Evolutionary conservation across 1,139 yeast genomes (phyloP).

Genomic region (Kurtzmaniella quercitrusa): DNA sequence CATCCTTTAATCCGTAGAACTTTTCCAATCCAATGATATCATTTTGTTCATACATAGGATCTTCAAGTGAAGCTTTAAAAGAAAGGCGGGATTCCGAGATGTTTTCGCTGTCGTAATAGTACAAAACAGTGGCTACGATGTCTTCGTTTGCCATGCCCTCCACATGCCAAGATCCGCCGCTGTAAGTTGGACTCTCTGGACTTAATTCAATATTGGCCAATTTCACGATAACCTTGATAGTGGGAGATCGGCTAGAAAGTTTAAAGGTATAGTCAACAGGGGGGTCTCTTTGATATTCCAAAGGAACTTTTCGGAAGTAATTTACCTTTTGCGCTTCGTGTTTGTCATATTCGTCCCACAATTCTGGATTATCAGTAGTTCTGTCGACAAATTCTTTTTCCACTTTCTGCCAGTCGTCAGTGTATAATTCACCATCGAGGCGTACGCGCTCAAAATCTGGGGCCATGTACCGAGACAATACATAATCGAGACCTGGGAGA

Average conservation of each 20-base stretch:
- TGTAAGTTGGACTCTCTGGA: conserved; percentile 36
- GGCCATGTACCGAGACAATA: conserved; percentile 22
- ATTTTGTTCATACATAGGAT: conserved; percentile 34
- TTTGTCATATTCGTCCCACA: conserved; percentile 11
- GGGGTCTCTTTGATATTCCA: conserved; percentile 16
- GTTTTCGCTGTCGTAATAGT: conserved; percentile 41
- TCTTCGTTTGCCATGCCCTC: conserved; percentile 43
- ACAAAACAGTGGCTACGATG: conserved; percentile 39
- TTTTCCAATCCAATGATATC: conserved; percentile 23
- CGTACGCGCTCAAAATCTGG: conserved; percentile 15
- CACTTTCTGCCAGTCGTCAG: conserved; percentile 12
- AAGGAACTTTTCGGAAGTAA: conserved; percentile 14
- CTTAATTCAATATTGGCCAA: conserved; percentile 41
- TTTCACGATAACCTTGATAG: conserved; percentile 37
- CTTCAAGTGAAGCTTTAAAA: conserved; percentile 29
- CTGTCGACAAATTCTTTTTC: neutral
- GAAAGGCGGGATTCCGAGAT: conserved; percentile 32
- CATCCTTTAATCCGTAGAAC: conserved; percentile 29
- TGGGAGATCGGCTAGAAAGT: conserved; percentile 14
- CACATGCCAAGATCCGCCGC: conserved; percentile 45
- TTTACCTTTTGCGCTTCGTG: conserved; percentile 11
- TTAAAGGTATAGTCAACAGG: conserved; percentile 16
- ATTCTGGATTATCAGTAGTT: conserved; percentile 5
- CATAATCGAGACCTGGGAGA: conserved; percentile 28
- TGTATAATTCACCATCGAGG: conserved; percentile 15